phyloP scores from a whole-genome alignment of 2,329 filamentous ascomycete species.

The Colletotrichum tamarilloi region DNA sequence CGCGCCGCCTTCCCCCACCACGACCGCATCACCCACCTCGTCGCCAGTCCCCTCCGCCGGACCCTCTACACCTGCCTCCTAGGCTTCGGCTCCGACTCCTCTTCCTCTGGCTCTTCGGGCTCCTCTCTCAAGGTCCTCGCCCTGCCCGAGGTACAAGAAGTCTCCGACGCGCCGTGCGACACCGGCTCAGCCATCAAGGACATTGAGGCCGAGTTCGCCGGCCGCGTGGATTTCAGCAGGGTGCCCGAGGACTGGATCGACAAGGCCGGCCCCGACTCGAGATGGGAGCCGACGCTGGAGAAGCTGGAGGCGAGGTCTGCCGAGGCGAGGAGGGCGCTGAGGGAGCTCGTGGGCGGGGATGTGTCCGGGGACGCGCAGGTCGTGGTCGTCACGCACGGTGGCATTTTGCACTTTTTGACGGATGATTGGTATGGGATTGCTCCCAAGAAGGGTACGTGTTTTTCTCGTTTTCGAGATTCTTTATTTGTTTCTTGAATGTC shows the following conservation, averaged over 20 bases:
- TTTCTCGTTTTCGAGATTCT: not conserved
- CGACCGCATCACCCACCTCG: conserved; percentile 73
- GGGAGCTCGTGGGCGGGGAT: conserved; percentile 55
- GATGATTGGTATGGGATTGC: conserved; percentile 78
- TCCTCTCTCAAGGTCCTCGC: conserved; percentile 62
- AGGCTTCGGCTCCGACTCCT: conserved; percentile 70
- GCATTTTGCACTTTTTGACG: conserved; percentile 86
- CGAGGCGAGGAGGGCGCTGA: conserved; percentile 69
- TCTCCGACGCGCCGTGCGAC: conserved; percentile 80
- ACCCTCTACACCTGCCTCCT: conserved; percentile 83
- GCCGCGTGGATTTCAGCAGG: conserved; percentile 70
- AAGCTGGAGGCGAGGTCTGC: conserved; percentile 71
- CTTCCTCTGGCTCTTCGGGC: conserved; percentile 35
- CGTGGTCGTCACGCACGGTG: conserved; percentile 83
- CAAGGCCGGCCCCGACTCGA: conserved; percentile 61
- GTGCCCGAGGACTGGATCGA: conserved; percentile 77
- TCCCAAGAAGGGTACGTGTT: conserved; percentile 51
- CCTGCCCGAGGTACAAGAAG: conserved; percentile 83
- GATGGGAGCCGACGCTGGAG: conserved; percentile 58
- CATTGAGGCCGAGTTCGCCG: conserved; percentile 70
- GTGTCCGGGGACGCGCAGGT: conserved; percentile 68
- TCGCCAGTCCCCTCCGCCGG: conserved; percentile 83
- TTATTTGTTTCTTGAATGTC: too few relatives aligned
- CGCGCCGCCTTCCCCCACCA: conserved; percentile 72
- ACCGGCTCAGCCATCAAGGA: conserved; percentile 69